Evolutionary conservation across 495 filamentous ascomycete species (phyloP).

Genomic region (Rostrohypoxylon terebratum): DNA sequence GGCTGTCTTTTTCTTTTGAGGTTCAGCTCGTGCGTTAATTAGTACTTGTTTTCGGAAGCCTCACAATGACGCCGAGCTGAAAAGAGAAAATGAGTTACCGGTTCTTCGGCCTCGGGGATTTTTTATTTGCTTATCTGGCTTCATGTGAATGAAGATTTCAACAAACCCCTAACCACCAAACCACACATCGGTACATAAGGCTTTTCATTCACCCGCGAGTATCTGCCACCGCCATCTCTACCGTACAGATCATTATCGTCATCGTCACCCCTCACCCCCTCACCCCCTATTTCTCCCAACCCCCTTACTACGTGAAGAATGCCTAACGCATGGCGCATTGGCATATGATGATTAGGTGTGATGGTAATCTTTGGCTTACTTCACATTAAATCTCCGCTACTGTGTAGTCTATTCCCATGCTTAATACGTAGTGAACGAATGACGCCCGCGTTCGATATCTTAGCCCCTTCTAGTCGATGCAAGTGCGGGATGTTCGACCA

Average conservation of each 20-base stretch:
- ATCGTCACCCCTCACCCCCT: neutral
- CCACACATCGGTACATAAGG: too few species aligned
- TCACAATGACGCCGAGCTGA: slow-evolving; percentile 40
- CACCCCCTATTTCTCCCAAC: neutral
- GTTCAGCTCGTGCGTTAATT: slow-evolving; percentile 38
- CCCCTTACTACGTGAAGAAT: neutral
- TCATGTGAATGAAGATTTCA: slow-evolving; percentile 6
- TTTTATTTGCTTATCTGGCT: slow-evolving; percentile 41
- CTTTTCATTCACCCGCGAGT: neutral
- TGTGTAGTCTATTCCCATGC: slow-evolving; percentile 3
- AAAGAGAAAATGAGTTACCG: slow-evolving; percentile 30
- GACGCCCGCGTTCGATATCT: slow-evolving; percentile 1
- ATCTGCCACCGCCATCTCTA: neutral
- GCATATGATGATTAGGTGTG: slow-evolving; percentile 15
- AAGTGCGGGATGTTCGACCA: slow-evolving; percentile 26
- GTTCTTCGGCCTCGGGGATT: slow-evolving; percentile 34
- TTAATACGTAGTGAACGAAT: slow-evolving; percentile 23
- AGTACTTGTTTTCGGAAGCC: slow-evolving; percentile 30
- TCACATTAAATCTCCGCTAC: slow-evolving; percentile 20
- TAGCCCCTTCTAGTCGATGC: slow-evolving; percentile 19
- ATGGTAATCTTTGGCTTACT: slow-evolving; percentile 30
- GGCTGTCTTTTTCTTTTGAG: slow-evolving; percentile 13
- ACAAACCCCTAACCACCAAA: slow-evolving; percentile 21
- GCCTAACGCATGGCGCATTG: neutral
- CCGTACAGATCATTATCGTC: neutral